Evolutionary conservation across 2,329 filamentous ascomycete species (phyloP).

Genomic region (Lithohypha guttulata): DNA sequence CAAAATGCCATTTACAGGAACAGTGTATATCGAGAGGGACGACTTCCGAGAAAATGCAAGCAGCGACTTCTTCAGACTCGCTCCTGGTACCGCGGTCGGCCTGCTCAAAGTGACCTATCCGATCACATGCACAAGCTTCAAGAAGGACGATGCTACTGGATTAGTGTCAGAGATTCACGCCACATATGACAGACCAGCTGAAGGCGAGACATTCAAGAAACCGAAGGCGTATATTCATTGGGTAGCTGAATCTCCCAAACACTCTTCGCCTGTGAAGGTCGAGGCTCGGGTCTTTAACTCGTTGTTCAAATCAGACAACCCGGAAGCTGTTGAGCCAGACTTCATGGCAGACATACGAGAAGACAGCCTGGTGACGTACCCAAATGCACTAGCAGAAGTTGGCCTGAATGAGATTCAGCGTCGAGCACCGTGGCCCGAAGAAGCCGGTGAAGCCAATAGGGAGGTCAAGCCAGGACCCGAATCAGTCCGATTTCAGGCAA

Average conservation of each 20-base stretch:
- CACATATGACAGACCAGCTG: conserved; percentile 54
- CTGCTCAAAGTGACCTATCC: conserved; percentile 61
- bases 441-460: conserved; percentile 56
- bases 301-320: conserved; percentile 79
- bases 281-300: conserved; percentile 70
- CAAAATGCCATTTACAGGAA: conserved; percentile 57
- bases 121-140: conserved; percentile 57
- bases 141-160: conserved; percentile 53
- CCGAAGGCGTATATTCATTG: conserved; percentile 84
- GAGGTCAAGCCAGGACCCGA: conserved; percentile 50
- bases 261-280: conserved; percentile 49
- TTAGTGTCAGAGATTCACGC: conserved; percentile 57
- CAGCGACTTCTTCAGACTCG: conserved; percentile 66
- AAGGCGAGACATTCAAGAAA: conserved; percentile 50
- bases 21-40: conserved; percentile 71
- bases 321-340: conserved; percentile 63
- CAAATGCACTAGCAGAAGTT: conserved; percentile 66
- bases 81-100: conserved; percentile 63
- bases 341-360: conserved; percentile 79
- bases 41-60: conserved; percentile 67
- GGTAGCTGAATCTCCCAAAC: conserved; percentile 61
- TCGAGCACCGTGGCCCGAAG: conserved; percentile 71
- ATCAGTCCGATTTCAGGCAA: conserved; percentile 79
- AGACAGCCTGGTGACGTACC: conserved; percentile 69
- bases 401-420: conserved; percentile 68